Evolutionary conservation across 805 yeast species (phyloP).

Genomic region (Ogataea trehaloabstinens): DNA sequence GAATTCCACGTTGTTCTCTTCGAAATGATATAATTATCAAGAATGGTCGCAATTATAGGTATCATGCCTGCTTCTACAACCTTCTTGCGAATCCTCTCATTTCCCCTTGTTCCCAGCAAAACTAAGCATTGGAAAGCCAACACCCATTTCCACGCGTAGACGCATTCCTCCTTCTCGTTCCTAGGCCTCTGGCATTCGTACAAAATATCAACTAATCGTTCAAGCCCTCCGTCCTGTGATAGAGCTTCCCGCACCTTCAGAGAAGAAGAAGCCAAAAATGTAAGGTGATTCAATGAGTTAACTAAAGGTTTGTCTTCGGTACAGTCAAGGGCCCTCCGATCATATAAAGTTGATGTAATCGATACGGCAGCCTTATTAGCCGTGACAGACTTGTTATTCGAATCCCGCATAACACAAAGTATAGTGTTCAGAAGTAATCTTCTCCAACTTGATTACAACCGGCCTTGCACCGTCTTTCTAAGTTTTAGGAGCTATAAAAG

Average conservation of each 20-base stretch:
- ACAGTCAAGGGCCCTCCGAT: conserved; percentile 88
- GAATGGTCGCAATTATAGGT: conserved; percentile 86
- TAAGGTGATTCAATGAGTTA: conserved; percentile 85
- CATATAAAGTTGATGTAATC: conserved; percentile 85
- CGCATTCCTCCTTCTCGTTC: conserved; percentile 42
- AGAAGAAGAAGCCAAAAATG: conserved; percentile 81
- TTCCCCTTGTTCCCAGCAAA: conserved; percentile 88
- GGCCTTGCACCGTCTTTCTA: no score
- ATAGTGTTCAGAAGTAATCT: no score
- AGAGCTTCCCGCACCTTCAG: conserved; percentile 89
- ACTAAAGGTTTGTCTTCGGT: conserved; percentile 87
- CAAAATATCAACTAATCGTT: conserved; percentile 78
- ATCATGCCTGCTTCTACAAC: conserved; percentile 90
- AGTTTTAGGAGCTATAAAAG: no score
- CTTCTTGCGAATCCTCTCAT: conserved; percentile 78
- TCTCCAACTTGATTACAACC: no score
- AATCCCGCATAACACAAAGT: conserved; percentile 86
- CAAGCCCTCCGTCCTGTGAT: conserved; percentile 88
- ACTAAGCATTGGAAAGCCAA: conserved; percentile 90
- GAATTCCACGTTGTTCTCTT: conserved; percentile 23
- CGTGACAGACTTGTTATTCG: conserved; percentile 75
- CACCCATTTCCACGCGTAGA: conserved; percentile 95
- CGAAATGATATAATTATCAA: conserved; percentile 71
- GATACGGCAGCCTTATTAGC: conserved; percentile 90
- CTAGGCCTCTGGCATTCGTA: conserved; percentile 64